phyloP scores from a whole-genome alignment of 306 rosid genomes.

The Amphicarpaea edgeworthii region DNA sequence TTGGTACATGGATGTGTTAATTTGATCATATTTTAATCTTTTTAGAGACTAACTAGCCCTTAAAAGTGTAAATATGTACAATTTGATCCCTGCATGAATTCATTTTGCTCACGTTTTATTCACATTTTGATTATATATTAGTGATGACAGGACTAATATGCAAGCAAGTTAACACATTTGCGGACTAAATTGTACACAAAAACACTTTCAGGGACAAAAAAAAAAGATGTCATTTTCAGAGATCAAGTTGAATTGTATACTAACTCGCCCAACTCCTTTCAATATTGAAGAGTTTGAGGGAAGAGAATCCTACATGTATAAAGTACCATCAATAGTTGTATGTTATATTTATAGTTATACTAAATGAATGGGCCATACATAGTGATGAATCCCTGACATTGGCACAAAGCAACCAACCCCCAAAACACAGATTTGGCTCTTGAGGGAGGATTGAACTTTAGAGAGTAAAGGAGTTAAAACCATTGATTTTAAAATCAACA shows the following conservation, averaged over 20 bases:
- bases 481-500: background rate
- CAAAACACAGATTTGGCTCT: background rate
- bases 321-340: background rate
- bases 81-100: background rate
- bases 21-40: background rate
- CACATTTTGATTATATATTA: background rate
- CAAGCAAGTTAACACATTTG: background rate
- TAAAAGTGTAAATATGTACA: background rate
- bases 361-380: background rate
- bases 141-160: background rate
- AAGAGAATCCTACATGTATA: background rate
- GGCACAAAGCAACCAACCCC: background rate
- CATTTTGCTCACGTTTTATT: background rate
- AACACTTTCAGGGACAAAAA: background rate
- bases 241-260: background rate
- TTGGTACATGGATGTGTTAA: background rate
- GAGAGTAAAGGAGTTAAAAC: background rate
- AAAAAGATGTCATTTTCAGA: too few relatives aligned
- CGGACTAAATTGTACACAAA: background rate
- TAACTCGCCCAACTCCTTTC: background rate
- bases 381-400: background rate
- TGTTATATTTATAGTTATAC: background rate
- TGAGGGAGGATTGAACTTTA: background rate
- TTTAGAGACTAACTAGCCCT: background rate
- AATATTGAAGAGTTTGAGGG: background rate